phyloP scores from a whole-genome alignment of 176 grass and related monocot species.

The Raddia distichophylla region DNA sequence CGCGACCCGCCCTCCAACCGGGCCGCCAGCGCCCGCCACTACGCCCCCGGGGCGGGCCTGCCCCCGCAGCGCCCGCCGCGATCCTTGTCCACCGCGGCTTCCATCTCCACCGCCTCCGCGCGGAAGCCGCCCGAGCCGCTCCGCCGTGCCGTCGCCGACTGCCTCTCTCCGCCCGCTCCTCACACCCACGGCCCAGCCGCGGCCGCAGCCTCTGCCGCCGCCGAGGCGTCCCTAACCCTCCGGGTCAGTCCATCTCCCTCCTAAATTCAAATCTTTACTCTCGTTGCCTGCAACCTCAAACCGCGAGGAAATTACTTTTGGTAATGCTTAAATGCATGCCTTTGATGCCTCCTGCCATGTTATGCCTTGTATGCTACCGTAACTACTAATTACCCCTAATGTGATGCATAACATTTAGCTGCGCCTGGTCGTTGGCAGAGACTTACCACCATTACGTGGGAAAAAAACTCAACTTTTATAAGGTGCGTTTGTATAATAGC shows the following conservation, averaged over 20 bases:
- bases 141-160: conserved; percentile 86
- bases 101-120: conserved; percentile 37
- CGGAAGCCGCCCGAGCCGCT: conserved; percentile 91
- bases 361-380: background rate
- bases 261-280: background rate
- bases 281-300: background rate
- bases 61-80: conserved; percentile 45
- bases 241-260: conserved; percentile 56
- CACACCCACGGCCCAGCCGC: conserved; percentile 68
- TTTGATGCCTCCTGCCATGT: background rate
- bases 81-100: conserved; percentile 43
- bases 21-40: conserved; percentile 52
- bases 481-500: background rate
- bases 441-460: background rate
- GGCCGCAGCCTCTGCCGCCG: conserved; percentile 53
- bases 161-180: conserved; percentile 76
- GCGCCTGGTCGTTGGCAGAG: background rate
- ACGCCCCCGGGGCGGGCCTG: conserved; percentile 30
- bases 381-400: background rate
- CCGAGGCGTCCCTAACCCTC: conserved; percentile 77
- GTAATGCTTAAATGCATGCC: no score
- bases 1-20: conserved; percentile 52
- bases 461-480: background rate
- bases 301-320: background rate
- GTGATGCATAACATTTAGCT: background rate